phyloP scores from a whole-genome alignment of 1,139 yeast species.

The Kurtzmaniella quercitrusa region DNA sequence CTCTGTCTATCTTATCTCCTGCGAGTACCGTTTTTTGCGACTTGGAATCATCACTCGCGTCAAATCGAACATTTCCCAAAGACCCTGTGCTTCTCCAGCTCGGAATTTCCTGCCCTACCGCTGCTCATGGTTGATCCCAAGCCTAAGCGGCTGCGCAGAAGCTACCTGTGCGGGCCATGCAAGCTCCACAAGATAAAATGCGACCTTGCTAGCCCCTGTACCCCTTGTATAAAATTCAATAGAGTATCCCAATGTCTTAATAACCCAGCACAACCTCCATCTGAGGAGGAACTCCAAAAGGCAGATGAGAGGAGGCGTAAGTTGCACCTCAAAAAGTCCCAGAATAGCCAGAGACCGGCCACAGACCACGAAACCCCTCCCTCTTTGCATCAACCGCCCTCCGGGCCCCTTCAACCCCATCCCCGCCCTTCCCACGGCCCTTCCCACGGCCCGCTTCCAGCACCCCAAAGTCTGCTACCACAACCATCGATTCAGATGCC shows the following conservation, averaged over 20 bases:
- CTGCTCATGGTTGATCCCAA: conserved; percentile 4
- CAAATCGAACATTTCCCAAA: not conserved
- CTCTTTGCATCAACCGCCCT: not conserved
- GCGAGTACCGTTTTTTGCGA: too few species aligned
- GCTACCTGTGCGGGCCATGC: conserved; percentile 57
- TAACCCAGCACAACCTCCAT: conserved; percentile 47
- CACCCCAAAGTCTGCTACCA: not conserved
- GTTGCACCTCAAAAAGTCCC: conserved; percentile 1
- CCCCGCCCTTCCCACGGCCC: not conserved
- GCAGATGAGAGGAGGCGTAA: conserved; percentile 20
- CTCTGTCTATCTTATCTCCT: too few species aligned
- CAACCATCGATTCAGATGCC: not conserved
- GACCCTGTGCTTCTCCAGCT: not conserved
- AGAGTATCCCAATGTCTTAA: conserved; percentile 33
- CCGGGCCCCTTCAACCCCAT: not conserved
- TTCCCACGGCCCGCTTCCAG: not conserved
- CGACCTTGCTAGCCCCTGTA: conserved; percentile 47
- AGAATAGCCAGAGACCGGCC: not conserved
- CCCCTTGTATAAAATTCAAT: conserved; percentile 42
- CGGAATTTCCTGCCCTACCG: too few species aligned
- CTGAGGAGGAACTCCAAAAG: conserved; percentile 21
- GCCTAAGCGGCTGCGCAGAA: conserved; percentile 37
- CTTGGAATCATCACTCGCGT: not conserved
- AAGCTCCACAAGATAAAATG: conserved; percentile 50
- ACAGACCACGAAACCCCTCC: not conserved